Evolutionary conservation across 2,329 filamentous ascomycete species (phyloP), one percentile per base, ranked within the genome.

Genomic region (Penicillium sp.): DNA sequence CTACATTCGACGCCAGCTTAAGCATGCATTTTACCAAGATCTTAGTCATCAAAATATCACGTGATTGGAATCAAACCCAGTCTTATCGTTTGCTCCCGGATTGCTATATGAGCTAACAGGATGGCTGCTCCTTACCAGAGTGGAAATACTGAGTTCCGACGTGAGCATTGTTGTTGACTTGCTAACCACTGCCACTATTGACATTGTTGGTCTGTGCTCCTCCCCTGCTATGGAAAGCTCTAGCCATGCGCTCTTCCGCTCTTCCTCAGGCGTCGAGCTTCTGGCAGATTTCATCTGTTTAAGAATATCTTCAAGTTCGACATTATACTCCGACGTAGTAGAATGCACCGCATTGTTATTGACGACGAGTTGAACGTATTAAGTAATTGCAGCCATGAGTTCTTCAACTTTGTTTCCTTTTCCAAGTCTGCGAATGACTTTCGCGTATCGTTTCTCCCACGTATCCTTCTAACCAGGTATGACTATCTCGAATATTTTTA

Each of bases 381-480:
- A n/a, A 12, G 45, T 40, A 2, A 52, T n/a, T 7, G 6, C 4
- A 0, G 2, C 2, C 50, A 52, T 48, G n/a, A 52, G 50, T 9
- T 48, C 50, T 27, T 52, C 50, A 20, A 52, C 50, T 12, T 52
- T 48, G n/a, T 44, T 48, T 12, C 49, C 49, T 27, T 52, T 52
- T 3, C 50, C 45, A 12, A 44, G 30, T 44, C 44, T 44, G 10
- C 32, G 15, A 3, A 52, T 12, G 24, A 44, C 9, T 17, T 33
- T 48, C 2, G 8, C 12, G 21, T 52, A 52, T 48, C 50, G 50
- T 24, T 39, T 20, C 12, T 40, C 8, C 32, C 39, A 39, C 15
- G 39, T 40, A 10, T 52, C 50, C 8, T 20, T 43, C 26, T 48
- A 29, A 40, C 50, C 44, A 12, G 50, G 44, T 15, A 52, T 44